Percentiles rank a stretch among this genome's conserved stretches.
Evolutionary conservation across 2,329 filamentous ascomycete species (phyloP).

Genomic region (Parascedosporium putredinis): DNA sequence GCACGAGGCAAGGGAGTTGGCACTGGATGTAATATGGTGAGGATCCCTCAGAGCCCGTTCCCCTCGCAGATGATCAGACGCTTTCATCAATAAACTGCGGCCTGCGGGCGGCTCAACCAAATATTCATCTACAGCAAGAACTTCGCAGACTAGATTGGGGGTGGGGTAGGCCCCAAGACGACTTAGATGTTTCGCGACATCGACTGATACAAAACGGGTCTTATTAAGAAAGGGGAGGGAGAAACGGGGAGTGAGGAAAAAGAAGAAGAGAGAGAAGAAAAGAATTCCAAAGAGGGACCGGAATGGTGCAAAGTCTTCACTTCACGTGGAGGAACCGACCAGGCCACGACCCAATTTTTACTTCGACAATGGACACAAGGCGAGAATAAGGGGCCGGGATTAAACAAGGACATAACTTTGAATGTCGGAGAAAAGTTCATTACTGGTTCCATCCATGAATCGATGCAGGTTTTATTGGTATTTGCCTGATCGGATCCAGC

Average conservation of each 20-base stretch:
- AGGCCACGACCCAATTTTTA: too few species aligned
- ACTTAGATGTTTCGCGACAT: too few species aligned
- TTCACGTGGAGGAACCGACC: too few species aligned
- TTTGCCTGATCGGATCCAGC: background rate
- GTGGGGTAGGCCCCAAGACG: too few species aligned
- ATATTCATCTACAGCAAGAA: background rate
- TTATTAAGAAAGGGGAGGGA: too few species aligned
- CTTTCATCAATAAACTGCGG: conserved; percentile 2
- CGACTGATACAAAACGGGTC: too few species aligned
- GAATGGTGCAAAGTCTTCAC: too few species aligned
- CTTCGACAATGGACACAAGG: too few species aligned
- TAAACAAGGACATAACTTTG: background rate
- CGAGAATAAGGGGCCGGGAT: background rate
- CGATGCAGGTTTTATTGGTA: background rate
- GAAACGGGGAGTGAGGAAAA: too few species aligned
- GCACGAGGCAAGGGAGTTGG: background rate
- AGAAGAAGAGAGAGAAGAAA: background rate
- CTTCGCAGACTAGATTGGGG: background rate
- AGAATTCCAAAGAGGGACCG: background rate
- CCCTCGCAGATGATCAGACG: background rate
- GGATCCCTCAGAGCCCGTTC: background rate
- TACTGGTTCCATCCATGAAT: background rate
- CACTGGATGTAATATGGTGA: background rate
- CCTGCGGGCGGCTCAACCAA: background rate
- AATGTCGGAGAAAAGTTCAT: background rate